These are phyloP conservation scores for Pseudonitzschia pungens DNA, from an alignment of 108 stramenopile genomes.

Conservation along the genomic window DNA sequence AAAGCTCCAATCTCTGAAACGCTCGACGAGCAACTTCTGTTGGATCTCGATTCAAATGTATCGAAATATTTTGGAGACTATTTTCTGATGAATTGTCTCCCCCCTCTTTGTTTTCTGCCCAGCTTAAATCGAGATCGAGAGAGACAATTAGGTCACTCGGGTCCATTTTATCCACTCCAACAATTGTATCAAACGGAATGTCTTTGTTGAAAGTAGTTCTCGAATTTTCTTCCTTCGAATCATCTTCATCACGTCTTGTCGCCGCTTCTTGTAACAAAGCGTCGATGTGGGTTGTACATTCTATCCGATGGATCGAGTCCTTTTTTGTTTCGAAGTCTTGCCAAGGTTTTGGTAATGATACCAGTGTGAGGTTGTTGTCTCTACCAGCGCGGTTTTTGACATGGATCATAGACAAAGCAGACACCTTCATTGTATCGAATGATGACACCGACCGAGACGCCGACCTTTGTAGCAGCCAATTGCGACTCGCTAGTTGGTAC, in stretches of 20 bases:
- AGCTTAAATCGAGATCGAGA: constrained; percentile 9
- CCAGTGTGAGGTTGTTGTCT: not conserved
- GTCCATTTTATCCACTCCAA: not conserved
- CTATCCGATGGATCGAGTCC: not conserved
- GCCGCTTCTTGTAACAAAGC: not conserved
- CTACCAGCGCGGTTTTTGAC: not conserved
- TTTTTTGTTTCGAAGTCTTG: constrained; percentile 4
- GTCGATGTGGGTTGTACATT: not conserved
- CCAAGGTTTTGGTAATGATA: not conserved
- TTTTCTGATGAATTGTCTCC: not conserved
- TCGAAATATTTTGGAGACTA: not conserved
- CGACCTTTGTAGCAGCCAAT: not conserved
- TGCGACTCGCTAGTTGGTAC: not conserved
- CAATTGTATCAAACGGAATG: not conserved
- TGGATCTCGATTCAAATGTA: constrained; percentile 6
- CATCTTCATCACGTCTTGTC: not conserved
- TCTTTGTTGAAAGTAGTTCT: not conserved
- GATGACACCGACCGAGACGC: not conserved
- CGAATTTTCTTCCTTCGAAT: not conserved
- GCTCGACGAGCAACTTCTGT: constrained; percentile 4
- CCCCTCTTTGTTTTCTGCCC: not conserved
- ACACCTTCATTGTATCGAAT: not conserved
- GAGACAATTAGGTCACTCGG: not conserved
- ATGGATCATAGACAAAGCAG: not conserved
- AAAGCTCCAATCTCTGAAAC: constrained; percentile 4